These are phyloP conservation scores for Cladosporium sp. DNA, from an alignment of 2,329 filamentous ascomycete species.

Conservation along the genomic window DNA sequence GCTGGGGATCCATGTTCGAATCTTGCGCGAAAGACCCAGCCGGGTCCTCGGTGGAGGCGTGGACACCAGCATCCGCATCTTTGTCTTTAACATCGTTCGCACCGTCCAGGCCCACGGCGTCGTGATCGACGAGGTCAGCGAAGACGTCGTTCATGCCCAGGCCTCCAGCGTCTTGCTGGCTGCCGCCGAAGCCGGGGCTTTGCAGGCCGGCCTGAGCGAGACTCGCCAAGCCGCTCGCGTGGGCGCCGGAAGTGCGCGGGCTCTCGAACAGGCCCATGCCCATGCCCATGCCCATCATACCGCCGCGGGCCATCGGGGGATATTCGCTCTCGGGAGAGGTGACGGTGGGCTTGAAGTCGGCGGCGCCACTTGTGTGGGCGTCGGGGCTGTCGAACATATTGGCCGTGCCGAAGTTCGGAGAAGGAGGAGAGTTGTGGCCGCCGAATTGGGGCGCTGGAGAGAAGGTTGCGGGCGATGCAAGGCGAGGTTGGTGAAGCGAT, in stretches of 20 bases:
- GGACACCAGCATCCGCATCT: not conserved
- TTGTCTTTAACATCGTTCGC: conserved; percentile 13
- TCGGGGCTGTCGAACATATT: conserved; percentile 25
- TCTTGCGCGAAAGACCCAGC: not conserved
- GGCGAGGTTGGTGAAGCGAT: conserved; percentile 16
- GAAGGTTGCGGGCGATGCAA: conserved; percentile 25
- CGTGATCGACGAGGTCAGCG: conserved; percentile 30
- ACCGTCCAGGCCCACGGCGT: conserved; percentile 21
- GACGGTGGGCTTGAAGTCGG: conserved; percentile 9
- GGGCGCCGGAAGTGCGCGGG: conserved; percentile 17
- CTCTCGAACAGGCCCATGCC: conserved; percentile 27
- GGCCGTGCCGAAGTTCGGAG: conserved; percentile 21
- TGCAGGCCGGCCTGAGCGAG: conserved; percentile 22
- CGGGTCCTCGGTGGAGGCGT: not conserved
- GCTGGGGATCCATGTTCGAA: not conserved
- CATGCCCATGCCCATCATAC: conserved; percentile 8
- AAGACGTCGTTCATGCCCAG: conserved; percentile 30
- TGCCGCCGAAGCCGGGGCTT: conserved; percentile 28
- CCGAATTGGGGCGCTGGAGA: conserved; percentile 14
- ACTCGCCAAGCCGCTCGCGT: conserved; percentile 11
- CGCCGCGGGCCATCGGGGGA: conserved; percentile 8
- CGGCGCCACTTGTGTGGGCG: not conserved
- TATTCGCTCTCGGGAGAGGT: conserved; percentile 10
- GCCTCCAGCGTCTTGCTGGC: conserved; percentile 24
- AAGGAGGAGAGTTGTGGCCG: conserved; percentile 16